Base-by-base conservation (phyloP, 2,329 filamentous ascomycete genomes). In the Chaetomium olivaceum region DNA sequence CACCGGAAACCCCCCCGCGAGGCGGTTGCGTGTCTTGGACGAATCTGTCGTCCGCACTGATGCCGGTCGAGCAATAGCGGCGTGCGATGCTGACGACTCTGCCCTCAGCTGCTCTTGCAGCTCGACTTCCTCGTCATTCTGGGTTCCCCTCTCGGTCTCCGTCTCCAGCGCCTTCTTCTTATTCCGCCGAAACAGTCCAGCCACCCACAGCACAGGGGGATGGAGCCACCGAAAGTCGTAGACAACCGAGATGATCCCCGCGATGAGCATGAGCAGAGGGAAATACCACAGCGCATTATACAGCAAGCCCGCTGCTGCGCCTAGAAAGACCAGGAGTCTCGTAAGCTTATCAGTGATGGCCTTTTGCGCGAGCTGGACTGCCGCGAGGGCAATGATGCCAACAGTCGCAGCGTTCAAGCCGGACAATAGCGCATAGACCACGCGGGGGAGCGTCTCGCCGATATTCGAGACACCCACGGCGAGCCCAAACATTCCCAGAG, bases 241-340 rank as follows among this genome's bases (percentile, higher is more conserved):
- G 0, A 84, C 61, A 0, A 87, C 74, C 0, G 86, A 84, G 0
- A 76, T 74, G 1, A 81, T 12, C 0, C 89, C 89, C 0, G 82
- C 84, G 1, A 80, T 68, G 0, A 83, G 70, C 76, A 92, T 88
- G 3, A 92, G 73, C 0, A 86, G 71, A 0, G 90, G 90, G 54
- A 91, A 92, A 69, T 90, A 93, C 90, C 90, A 93, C 0, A 92
- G 76, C 0, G 88, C 85, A 58, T 87, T 91, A 70, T 92, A 92
- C 57, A 90, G 80, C 69, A 92, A 76, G 0, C 89, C 90, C 0
- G 88, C 89, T 8, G 83, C 81, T 0, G 80, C 90, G 3, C 84
- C 84, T 6, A 88, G 71, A 14, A 91, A 88, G 0, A 92, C 86
- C 1, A 92, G 70, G 0, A 88, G 77, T 1, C 89, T 79, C 0